These are phyloP conservation scores for Iberis pinnata DNA, from an alignment of 345 rosid genomes.

Conservation along the genomic window DNA sequence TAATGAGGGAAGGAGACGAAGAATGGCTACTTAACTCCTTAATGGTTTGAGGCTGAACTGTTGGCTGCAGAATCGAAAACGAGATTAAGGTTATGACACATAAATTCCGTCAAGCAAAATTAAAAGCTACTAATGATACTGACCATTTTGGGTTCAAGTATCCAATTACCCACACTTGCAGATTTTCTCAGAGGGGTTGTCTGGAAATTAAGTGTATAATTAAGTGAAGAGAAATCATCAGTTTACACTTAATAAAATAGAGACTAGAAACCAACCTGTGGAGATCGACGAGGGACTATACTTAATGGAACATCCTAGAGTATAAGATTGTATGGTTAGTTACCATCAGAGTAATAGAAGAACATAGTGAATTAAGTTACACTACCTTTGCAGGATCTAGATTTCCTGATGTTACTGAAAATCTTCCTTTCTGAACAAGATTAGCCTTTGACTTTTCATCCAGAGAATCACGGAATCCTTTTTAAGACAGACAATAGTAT, in stretches of 20 bases:
- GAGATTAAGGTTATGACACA: slow-evolving; percentile 7
- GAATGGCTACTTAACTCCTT: slow-evolving; percentile 45
- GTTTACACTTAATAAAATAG: slow-evolving; percentile 13
- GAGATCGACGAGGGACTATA: slow-evolving; percentile 67
- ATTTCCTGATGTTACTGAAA: slow-evolving; percentile 97
- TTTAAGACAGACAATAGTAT: slow-evolving; percentile 17
- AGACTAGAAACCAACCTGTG: slow-evolving; percentile 61
- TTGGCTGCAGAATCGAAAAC: slow-evolving; percentile 41
- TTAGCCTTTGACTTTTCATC: slow-evolving; percentile 91
- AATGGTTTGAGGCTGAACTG: slow-evolving; percentile 45
- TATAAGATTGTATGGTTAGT: slow-evolving; percentile 44
- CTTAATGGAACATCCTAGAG: slow-evolving; percentile 81
- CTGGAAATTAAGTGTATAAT: slow-evolving; percentile 39
- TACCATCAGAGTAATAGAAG: slow-evolving; percentile 15
- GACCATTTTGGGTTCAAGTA: slow-evolving; percentile 52
- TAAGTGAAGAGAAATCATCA: slow-evolving; percentile 5
- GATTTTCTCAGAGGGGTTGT: slow-evolving; percentile 84
- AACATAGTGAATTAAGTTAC: slow-evolving; percentile 18
- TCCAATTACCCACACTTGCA: slow-evolving; percentile 96
- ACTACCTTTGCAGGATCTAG: slow-evolving; percentile 89
- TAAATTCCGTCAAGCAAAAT: neutral
- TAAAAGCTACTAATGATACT: slow-evolving; percentile 5
- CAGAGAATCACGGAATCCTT: slow-evolving; percentile 86
- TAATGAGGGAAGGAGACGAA: slow-evolving; percentile 38
- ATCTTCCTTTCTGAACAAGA: slow-evolving; percentile 92